Conservation (phyloP, 352 stramenopile species). For the Phytopythium mirpurense region DNA sequence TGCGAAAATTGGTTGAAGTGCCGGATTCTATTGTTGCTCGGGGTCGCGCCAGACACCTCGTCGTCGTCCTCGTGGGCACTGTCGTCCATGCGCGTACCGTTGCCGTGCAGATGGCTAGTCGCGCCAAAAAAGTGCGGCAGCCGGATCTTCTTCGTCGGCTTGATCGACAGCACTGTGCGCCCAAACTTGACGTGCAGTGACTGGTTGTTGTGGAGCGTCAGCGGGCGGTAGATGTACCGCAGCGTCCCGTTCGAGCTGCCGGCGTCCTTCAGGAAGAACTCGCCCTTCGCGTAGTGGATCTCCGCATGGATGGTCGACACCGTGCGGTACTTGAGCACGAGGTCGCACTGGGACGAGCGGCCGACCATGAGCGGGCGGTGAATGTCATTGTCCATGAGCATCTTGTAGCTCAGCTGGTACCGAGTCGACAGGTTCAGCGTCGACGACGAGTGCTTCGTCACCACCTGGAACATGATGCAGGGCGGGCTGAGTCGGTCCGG, state of each 20-base stretch:
- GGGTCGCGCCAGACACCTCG: slow-evolving; percentile 47
- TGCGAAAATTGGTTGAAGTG: slow-evolving; percentile 41
- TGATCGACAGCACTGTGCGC: slow-evolving; percentile 82
- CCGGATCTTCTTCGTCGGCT: slow-evolving; percentile 86
- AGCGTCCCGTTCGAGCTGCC: slow-evolving; percentile 93
- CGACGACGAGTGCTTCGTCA: slow-evolving; percentile 84
- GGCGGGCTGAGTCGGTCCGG: slow-evolving; percentile 66
- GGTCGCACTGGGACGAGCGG: slow-evolving; percentile 91
- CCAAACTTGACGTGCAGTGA: slow-evolving; percentile 86
- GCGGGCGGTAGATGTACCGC: slow-evolving; percentile 91
- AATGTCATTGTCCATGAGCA: slow-evolving; percentile 91
- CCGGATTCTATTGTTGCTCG: slow-evolving; percentile 63
- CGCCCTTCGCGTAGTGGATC: slow-evolving; percentile 91
- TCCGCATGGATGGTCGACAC: slow-evolving; percentile 93
- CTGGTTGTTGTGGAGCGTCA: slow-evolving; percentile 89
- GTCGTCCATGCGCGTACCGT: slow-evolving; percentile 50
- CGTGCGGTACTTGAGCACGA: slow-evolving; percentile 94
- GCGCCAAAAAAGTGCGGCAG: slow-evolving; percentile 79
- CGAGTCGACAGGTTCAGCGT: slow-evolving; percentile 81
- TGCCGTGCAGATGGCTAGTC: slow-evolving; percentile 37
- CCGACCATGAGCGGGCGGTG: slow-evolving; percentile 89
- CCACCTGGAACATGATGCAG: slow-evolving; percentile 87
- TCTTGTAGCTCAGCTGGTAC: slow-evolving; percentile 89
- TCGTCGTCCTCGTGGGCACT: slow-evolving; percentile 62
- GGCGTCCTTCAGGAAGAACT: slow-evolving; percentile 94